Percentiles rank a stretch among this genome's conserved stretches.
Evolutionary conservation across 176 grass and related monocot genomes (phyloP).

Genomic region (Raddia distichophylla): DNA sequence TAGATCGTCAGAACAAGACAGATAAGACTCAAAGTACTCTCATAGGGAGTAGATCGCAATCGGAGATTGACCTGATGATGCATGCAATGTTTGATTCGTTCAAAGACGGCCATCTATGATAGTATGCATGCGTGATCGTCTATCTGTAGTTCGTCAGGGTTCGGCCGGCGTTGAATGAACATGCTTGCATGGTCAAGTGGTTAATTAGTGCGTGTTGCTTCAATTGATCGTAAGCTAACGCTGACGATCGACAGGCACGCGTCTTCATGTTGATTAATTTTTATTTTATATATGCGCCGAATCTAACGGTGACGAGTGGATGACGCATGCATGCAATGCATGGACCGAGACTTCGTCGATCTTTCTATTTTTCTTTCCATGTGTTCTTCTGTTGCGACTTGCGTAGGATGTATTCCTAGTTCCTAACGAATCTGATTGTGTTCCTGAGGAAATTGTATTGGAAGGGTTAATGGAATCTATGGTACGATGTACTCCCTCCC

Average conservation of each 20-base stretch:
- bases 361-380: too few species aligned
- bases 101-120: background rate
- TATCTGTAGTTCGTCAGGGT: conserved; percentile 17
- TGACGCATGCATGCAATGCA: conserved; percentile 4
- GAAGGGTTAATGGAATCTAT: too few species aligned
- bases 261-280: background rate
- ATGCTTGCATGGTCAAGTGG: too few species aligned
- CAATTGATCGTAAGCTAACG: conserved; percentile 12
- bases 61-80: conserved; percentile 37
- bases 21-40: background rate
- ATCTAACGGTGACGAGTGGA: conserved; percentile 26
- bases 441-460: background rate
- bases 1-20: background rate
- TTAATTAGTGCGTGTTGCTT: conserved; percentile 21
- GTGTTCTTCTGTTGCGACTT: too few species aligned
- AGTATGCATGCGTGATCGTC: too few species aligned
- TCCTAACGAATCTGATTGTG: conserved; percentile 26
- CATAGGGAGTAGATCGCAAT: background rate
- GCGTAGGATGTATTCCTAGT: too few species aligned
- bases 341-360: background rate
- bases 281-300: background rate
- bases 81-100: background rate
- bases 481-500: too few species aligned
- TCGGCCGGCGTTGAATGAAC: conserved; percentile 48
- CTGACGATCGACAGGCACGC: conserved; percentile 5